Evolutionary conservation across 2,329 filamentous ascomycete genomes (phyloP).

Genomic region (Bipolaris victoriae): DNA sequence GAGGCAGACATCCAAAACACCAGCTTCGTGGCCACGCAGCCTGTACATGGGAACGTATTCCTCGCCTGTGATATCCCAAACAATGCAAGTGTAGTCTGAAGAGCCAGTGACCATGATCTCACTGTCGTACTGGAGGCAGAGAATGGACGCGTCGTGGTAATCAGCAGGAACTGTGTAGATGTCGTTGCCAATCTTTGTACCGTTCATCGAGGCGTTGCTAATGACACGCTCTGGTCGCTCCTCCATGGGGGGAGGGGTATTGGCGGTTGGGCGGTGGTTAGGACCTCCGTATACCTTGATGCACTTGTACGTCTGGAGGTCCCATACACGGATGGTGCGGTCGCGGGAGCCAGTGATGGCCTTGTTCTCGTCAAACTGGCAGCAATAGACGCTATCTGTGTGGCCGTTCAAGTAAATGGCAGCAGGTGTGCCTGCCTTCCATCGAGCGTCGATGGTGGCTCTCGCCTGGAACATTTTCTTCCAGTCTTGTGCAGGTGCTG

Average conservation of each 20-base stretch:
- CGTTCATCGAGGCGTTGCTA: conserved; percentile 55
- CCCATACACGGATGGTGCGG: conserved; percentile 94
- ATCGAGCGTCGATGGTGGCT: conserved; percentile 75
- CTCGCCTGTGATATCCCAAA: conserved; percentile 85
- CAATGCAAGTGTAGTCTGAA: conserved; percentile 87
- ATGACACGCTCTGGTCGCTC: conserved; percentile 53
- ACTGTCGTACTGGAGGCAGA: conserved; percentile 94
- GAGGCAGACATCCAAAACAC: conserved; percentile 92
- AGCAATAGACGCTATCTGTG: conserved; percentile 94
- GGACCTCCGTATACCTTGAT: conserved; percentile 82
- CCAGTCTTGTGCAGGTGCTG: conserved; percentile 70
- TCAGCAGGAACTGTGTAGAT: conserved; percentile 56
- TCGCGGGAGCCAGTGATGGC: conserved; percentile 97
- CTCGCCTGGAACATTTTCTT: conserved; percentile 82
- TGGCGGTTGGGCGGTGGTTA: conserved; percentile 62
- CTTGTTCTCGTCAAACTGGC: conserved; percentile 97
- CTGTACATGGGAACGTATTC: conserved; percentile 69
- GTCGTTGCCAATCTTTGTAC: conserved; percentile 53
- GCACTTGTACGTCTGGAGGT: conserved; percentile 87
- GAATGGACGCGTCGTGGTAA: conserved; percentile 89
- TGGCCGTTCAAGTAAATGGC: conserved; percentile 93
- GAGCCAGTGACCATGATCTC: conserved; percentile 93
- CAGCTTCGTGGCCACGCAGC: conserved; percentile 78
- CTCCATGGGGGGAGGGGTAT: conserved; percentile 52
- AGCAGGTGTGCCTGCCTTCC: conserved; percentile 78